Conservation (phyloP, 2,329 filamentous ascomycete genomes). For the Neurospora crassa region DNA sequence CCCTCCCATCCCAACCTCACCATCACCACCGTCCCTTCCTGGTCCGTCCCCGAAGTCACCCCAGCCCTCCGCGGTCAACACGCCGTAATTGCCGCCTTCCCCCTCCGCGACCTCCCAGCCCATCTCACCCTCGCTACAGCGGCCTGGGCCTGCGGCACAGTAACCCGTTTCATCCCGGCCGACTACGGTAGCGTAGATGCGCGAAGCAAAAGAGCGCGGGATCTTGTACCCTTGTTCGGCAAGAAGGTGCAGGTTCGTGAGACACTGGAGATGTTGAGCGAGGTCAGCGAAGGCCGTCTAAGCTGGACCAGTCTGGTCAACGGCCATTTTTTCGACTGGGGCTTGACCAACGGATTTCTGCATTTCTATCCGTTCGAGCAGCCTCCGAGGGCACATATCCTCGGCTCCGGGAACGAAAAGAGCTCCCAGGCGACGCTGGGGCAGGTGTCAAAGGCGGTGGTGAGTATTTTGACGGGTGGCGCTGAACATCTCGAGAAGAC, state of each 20-base stretch:
- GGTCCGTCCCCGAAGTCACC: conserved; percentile 23
- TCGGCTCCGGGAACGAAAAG: conserved; percentile 23
- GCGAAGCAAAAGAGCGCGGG: conserved; percentile 22
- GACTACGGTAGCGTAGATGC: conserved; percentile 33
- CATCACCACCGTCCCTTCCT: conserved; percentile 21
- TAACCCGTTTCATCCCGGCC: conserved; percentile 29
- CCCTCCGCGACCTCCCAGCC: conserved; percentile 18
- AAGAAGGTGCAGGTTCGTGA: conserved; percentile 25
- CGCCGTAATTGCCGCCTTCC: conserved; percentile 28
- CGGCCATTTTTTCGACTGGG: conserved; percentile 35
- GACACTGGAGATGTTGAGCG: conserved; percentile 21
- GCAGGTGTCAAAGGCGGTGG: conserved; percentile 25
- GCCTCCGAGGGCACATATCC: conserved; percentile 21
- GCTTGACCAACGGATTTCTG: conserved; percentile 25
- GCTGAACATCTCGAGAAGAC: conserved; percentile 15
- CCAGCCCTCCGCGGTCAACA: conserved; percentile 25
- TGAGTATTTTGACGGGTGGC: conserved; percentile 21
- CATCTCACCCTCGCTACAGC: conserved; percentile 29
- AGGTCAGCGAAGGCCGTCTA: conserved; percentile 17
- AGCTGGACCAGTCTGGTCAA: conserved; percentile 29
- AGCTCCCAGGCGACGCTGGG: conserved; percentile 27
- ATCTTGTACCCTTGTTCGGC: conserved; percentile 28
- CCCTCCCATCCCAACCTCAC: conserved; percentile 4
- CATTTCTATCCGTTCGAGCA: conserved; percentile 24
- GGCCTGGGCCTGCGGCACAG: conserved; percentile 24